Conservation (phyloP, 352 stramenopile species). For the Globisporangium uncinulatum region DNA sequence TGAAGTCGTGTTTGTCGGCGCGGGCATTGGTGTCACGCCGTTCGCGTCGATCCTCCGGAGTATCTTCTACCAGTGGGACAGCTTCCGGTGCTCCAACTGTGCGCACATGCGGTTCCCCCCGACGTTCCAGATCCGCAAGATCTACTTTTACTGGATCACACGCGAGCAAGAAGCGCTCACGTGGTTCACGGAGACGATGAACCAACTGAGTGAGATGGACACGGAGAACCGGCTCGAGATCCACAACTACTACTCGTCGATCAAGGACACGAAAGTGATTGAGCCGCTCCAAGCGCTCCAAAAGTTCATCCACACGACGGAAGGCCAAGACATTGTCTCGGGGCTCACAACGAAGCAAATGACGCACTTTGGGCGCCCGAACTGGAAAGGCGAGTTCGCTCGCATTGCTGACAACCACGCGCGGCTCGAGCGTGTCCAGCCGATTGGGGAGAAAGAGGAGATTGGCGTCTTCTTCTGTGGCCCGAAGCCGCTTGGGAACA, state of each 20-base stretch:
- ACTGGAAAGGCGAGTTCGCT: constrained; percentile 68
- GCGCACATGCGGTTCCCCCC: constrained; percentile 49
- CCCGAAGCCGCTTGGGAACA: constrained; percentile 43
- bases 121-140: constrained; percentile 66
- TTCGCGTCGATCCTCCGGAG: constrained; percentile 68
- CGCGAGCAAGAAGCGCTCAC: constrained; percentile 62
- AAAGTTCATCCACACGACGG: constrained; percentile 60
- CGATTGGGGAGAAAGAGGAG: constrained; percentile 38
- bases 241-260: constrained; percentile 79
- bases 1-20: constrained; percentile 61
- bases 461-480: constrained; percentile 81
- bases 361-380: constrained; percentile 67
- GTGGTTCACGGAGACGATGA: constrained; percentile 83
- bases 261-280: constrained; percentile 51
- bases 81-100: constrained; percentile 47
- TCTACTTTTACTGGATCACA: constrained; percentile 86
- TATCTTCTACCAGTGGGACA: constrained; percentile 63
- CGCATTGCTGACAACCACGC: constrained; percentile 44
- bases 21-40: constrained; percentile 65
- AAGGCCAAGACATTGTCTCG: constrained; percentile 69
- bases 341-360: constrained; percentile 65
- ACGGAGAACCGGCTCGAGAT: constrained; percentile 71
- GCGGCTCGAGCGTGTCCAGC: constrained; percentile 20
- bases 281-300: constrained; percentile 64
- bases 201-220: constrained; percentile 70